A percentile compares a stretch with the other conserved stretches of the same genome.
These are phyloP conservation scores for Primulina huaijiensis DNA, from an alignment of 257 asterid species.

Conservation along the genomic window DNA sequence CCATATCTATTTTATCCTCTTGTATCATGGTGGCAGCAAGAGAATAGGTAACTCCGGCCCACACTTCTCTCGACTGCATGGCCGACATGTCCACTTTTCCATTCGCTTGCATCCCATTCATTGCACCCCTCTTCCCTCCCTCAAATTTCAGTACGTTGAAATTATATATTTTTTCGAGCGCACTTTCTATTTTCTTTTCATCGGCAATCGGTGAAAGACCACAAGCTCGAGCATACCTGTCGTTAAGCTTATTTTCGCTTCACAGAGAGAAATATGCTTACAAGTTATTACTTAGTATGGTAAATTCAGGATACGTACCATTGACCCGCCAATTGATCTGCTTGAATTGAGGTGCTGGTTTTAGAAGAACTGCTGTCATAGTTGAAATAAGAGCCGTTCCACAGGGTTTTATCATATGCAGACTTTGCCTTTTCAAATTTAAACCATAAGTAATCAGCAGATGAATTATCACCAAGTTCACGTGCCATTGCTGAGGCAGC, in stretches of 20 bases:
- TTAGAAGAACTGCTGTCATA: constrained; percentile 49
- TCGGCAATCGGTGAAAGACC: constrained; percentile 66
- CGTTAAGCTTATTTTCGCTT: not conserved
- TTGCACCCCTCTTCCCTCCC: constrained; percentile 63
- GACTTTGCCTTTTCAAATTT: constrained; percentile 62
- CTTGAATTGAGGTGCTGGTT: constrained; percentile 64
- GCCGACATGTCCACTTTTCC: constrained; percentile 61
- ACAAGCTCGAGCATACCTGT: constrained; percentile 69
- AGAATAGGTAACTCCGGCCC: constrained; percentile 76
- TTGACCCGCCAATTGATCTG: constrained; percentile 85
- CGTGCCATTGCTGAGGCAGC: constrained; percentile 79
- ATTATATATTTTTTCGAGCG: constrained; percentile 48
- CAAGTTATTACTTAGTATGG: not conserved
- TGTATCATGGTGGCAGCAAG: constrained; percentile 78
- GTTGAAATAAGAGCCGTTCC: constrained; percentile 79
- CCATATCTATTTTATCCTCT: constrained; percentile 54
- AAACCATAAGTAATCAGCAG: constrained; percentile 59
- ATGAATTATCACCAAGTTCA: constrained; percentile 54
- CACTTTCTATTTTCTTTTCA: constrained; percentile 47
- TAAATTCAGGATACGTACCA: constrained; percentile 41
- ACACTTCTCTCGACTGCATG: constrained; percentile 72
- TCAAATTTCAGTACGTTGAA: constrained; percentile 62
- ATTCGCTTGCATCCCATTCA: constrained; percentile 67
- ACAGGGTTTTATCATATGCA: constrained; percentile 46
- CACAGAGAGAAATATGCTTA: not conserved